Evolutionary conservation across 2,329 filamentous ascomycete genomes (phyloP).

Genomic region (Exophiala sp.): DNA sequence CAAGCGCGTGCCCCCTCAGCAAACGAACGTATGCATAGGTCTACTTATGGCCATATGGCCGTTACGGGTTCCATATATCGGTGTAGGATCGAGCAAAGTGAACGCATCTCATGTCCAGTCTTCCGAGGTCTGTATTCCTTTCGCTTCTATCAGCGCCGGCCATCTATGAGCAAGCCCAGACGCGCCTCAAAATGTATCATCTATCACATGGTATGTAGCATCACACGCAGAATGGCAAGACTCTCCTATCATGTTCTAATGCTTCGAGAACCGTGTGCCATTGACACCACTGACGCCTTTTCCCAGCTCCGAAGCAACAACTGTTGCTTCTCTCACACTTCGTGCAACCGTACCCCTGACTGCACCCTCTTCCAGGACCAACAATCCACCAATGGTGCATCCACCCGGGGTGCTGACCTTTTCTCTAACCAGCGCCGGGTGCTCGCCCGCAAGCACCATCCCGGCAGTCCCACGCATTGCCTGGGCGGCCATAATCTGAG

Average conservation of each 20-base stretch:
- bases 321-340: conserved; percentile 57
- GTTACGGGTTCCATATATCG: background rate
- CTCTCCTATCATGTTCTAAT: conserved; percentile 1
- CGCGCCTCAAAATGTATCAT: background rate
- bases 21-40: background rate
- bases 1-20: background rate
- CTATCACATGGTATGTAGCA: background rate
- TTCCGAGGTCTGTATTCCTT: background rate
- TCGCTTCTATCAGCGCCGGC: background rate
- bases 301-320: conserved; percentile 51
- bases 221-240: background rate
- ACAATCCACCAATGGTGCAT: conserved; percentile 57
- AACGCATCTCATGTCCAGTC: background rate
- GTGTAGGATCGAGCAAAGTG: background rate
- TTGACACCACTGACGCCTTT: conserved; percentile 28
- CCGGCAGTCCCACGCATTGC: conserved; percentile 55
- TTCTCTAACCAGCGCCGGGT: conserved; percentile 55
- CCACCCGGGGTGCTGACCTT: conserved; percentile 58
- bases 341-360: conserved; percentile 64
- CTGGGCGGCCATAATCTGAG: conserved; percentile 57
- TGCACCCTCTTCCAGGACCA: conserved; percentile 70
- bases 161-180: too few relatives aligned
- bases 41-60: background rate
- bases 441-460: conserved; percentile 53
- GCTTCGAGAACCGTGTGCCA: conserved; percentile 26